phyloP scores from a whole-genome alignment of 306 rosid species.

The Sechiopsis laciniata region DNA sequence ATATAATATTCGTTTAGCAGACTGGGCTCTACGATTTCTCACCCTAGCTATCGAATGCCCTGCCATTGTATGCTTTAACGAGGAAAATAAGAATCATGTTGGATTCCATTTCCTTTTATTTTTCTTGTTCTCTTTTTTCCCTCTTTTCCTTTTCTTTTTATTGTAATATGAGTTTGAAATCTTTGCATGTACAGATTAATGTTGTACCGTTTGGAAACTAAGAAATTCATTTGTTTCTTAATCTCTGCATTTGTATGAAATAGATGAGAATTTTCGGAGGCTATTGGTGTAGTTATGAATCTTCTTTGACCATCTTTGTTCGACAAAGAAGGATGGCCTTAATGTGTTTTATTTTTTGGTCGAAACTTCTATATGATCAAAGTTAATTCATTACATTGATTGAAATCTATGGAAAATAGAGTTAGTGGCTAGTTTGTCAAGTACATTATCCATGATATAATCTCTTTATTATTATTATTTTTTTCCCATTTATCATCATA shows the following conservation, averaged over 20 bases:
- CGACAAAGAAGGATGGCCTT: too few relatives aligned
- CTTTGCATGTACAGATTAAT: constrained; percentile 12
- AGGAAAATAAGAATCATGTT: constrained; percentile 17
- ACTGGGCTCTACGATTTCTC: constrained; percentile 21
- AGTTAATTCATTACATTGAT: too few relatives aligned
- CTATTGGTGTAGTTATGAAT: not conserved
- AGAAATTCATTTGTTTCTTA: not conserved
- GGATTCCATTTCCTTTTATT: constrained; percentile 4
- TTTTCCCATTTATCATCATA: too few relatives aligned
- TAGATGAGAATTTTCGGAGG: too few relatives aligned
- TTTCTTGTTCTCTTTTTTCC: not conserved
- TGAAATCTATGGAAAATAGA: too few relatives aligned
- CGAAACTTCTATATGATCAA: too few relatives aligned
- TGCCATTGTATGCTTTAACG: constrained; percentile 21
- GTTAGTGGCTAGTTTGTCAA: too few relatives aligned
- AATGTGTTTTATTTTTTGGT: too few relatives aligned
- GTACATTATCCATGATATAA: too few relatives aligned
- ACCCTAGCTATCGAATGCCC: constrained; percentile 6
- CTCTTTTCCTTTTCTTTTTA: not conserved
- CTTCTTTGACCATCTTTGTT: too few relatives aligned
- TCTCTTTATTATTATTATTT: too few relatives aligned
- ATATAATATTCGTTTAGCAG: constrained; percentile 21
- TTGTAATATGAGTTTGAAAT: not conserved
- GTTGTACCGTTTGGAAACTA: not conserved
- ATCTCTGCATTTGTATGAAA: not conserved